These are phyloP conservation scores for Dillenia suffruticosa DNA, from an alignment of 164 flowering plant genomes.

Conservation along the genomic window DNA sequence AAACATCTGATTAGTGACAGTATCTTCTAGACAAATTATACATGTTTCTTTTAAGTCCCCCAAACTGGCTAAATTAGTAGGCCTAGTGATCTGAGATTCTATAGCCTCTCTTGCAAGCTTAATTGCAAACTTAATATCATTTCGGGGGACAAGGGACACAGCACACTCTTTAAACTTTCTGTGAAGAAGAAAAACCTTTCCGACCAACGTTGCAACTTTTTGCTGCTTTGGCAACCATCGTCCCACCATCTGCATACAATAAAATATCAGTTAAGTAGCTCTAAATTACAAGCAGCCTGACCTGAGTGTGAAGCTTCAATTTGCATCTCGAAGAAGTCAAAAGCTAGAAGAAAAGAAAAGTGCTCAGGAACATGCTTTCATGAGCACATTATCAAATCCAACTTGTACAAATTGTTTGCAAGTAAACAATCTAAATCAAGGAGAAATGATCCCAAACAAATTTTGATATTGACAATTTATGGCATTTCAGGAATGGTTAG, in stretches of 20 bases:
- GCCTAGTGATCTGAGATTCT: slow-evolving; percentile 41
- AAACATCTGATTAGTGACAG: slow-evolving; percentile 40
- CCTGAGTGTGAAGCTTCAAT: no score
- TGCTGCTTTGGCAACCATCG: slow-evolving; percentile 40
- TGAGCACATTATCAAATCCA: no score
- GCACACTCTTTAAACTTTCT: slow-evolving; percentile 35
- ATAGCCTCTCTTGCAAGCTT: slow-evolving; percentile 72
- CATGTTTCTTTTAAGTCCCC: slow-evolving; percentile 42
- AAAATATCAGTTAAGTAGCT: no score
- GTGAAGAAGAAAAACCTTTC: slow-evolving; percentile 35
- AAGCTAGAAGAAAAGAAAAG: no score
- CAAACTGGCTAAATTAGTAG: slow-evolving; percentile 17
- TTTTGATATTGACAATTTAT: no score
- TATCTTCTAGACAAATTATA: slow-evolving; percentile 73
- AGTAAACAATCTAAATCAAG: no score
- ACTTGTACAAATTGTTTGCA: no score
- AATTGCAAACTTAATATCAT: slow-evolving; percentile 47
- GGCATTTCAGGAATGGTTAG: no score
- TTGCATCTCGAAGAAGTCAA: no score
- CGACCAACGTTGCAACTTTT: slow-evolving; percentile 32
- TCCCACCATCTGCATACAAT: slow-evolving; percentile 33
- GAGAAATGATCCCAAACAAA: no score
- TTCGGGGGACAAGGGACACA: slow-evolving; percentile 32
- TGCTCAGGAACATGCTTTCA: no score
- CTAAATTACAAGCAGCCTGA: no score